A percentile compares a stretch with the other conserved stretches of the same genome.
Evolutionary conservation across 148 eudicot species (phyloP).

Genomic region (Nepenthes mirabilis): DNA sequence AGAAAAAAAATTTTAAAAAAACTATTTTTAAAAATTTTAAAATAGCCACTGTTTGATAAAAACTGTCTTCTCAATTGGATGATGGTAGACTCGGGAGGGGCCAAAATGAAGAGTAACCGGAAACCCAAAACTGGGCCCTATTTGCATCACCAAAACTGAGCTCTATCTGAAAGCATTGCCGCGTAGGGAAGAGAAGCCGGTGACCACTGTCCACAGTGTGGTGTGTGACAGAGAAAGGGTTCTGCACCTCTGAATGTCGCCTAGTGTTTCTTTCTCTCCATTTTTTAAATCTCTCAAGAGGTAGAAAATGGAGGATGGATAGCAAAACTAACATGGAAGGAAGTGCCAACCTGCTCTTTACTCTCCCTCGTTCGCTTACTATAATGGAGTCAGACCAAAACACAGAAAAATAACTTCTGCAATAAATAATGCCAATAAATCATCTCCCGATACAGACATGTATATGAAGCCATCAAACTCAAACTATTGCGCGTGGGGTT

Average conservation of each 20-base stretch:
- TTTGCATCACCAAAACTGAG: background rate
- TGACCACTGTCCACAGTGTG: too few relatives aligned
- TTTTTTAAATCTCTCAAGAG: too few relatives aligned
- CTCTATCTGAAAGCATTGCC: slow-evolving; percentile 3
- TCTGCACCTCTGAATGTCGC: too few relatives aligned
- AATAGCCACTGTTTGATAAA: background rate
- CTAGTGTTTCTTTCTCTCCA: too few relatives aligned
- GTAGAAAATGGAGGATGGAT: too few relatives aligned
- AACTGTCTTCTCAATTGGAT: background rate
- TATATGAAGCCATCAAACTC: background rate
- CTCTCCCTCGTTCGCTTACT: too few relatives aligned
- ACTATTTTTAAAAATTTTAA: background rate
- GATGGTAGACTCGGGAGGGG: background rate
- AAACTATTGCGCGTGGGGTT: slow-evolving; percentile 1
- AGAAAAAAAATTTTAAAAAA: background rate
- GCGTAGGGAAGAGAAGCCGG: background rate
- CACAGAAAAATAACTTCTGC: too few relatives aligned
- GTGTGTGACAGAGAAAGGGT: background rate
- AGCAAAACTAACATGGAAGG: too few relatives aligned
- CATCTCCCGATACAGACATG: too few relatives aligned
- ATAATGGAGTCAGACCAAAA: too few relatives aligned
- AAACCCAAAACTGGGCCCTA: background rate
- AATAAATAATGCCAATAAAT: too few relatives aligned
- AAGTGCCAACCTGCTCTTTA: too few relatives aligned
- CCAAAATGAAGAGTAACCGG: background rate